Conservation (phyloP, 2,329 filamentous ascomycete genomes). For the Bertia moriformis region DNA sequence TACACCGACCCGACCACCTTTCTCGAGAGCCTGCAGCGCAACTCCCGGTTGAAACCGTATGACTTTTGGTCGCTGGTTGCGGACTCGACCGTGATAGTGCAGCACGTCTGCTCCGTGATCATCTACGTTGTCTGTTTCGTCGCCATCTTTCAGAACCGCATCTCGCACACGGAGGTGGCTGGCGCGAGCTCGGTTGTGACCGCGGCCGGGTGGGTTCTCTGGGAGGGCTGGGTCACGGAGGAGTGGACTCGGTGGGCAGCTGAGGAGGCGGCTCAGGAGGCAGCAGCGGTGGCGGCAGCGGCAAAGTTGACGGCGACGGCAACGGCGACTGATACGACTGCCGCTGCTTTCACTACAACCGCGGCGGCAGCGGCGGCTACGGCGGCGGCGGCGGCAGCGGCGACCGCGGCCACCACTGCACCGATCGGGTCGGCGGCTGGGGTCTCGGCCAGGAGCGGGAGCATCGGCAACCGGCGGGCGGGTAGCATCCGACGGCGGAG, state of each 20-base stretch:
- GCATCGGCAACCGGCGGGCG: constrained; percentile 4
- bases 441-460: not conserved
- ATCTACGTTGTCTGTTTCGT: constrained; percentile 93
- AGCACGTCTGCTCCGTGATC: constrained; percentile 87
- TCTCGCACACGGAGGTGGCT: constrained; percentile 82
- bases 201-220: constrained; percentile 74
- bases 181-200: constrained; percentile 73
- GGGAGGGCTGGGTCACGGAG: constrained; percentile 78
- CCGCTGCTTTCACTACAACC: no score
- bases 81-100: constrained; percentile 89
- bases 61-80: constrained; percentile 96
- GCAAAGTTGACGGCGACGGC: constrained; percentile 7
- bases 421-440: no score
- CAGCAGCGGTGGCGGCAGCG: constrained; percentile 18
- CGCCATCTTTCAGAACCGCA: constrained; percentile 70
- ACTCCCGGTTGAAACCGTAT: constrained; percentile 83
- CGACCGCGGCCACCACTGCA: no score
- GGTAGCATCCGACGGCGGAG: constrained; percentile 10
- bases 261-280: constrained; percentile 11
- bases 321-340: not conserved
- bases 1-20: constrained; percentile 97
- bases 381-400: constrained; percentile 1
- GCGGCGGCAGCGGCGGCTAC: not conserved
- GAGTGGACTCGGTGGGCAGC: constrained; percentile 38
- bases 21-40: constrained; percentile 85